Percentiles rank a stretch among this genome's conserved stretches.
Conservation (phyloP, 306 rosid species). For the Cucumis cinereus region DNA sequence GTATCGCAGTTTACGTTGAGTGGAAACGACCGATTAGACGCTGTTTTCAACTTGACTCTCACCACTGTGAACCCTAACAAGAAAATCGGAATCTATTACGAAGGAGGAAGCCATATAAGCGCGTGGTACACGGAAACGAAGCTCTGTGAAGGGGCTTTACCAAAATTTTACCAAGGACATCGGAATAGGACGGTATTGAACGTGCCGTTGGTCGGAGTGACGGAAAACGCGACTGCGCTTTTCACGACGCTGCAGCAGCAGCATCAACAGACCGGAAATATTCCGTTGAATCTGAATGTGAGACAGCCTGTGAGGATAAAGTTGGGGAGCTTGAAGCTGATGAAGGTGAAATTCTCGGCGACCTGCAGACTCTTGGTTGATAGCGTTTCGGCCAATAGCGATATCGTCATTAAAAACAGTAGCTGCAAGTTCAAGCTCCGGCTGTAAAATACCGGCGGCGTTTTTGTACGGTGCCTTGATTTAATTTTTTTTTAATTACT, state of each 20-base stretch:
- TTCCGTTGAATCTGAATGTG: conserved; percentile 50
- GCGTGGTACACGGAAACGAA: conserved; percentile 44
- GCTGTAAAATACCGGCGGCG: conserved; percentile 19
- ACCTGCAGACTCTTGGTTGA: conserved; percentile 48
- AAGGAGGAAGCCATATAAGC: conserved; percentile 59
- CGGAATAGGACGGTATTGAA: conserved; percentile 51
- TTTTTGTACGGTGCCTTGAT: too few relatives aligned
- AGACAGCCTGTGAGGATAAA: conserved; percentile 67
- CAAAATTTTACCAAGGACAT: conserved; percentile 81
- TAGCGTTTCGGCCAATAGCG: conserved; percentile 21
- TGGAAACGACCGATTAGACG: conserved; percentile 21
- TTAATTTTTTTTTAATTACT: not conserved
- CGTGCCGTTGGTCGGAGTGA: conserved; percentile 33
- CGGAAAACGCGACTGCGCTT: conserved; percentile 31
- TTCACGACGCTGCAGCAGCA: conserved; percentile 14
- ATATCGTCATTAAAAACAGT: conserved; percentile 34
- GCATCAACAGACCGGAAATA: conserved; percentile 22
- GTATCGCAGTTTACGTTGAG: conserved; percentile 23
- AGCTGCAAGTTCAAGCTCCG: conserved; percentile 61
- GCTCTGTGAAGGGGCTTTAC: conserved; percentile 60
- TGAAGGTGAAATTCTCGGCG: conserved; percentile 52
- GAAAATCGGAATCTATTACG: conserved; percentile 77
- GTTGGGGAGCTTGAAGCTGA: conserved; percentile 67
- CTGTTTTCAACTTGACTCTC: conserved; percentile 41
- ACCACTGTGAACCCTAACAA: conserved; percentile 72